These are phyloP conservation scores for Comarum palustre DNA, from an alignment of 306 rosid genomes.

Conservation along the genomic window DNA sequence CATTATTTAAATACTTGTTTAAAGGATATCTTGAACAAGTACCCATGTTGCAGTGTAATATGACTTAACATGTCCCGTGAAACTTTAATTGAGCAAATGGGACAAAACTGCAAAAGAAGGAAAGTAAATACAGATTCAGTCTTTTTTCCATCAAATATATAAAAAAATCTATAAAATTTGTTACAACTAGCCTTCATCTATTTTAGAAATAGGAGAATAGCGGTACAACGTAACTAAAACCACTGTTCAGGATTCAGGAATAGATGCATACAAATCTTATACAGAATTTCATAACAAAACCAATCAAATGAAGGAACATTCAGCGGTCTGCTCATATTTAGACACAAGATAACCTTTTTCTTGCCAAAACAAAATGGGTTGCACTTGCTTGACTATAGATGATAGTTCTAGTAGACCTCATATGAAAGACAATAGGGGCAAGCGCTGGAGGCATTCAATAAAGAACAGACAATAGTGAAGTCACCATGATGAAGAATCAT, in stretches of 20 bases:
- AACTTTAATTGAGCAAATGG: constrained; percentile 89
- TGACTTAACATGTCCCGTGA: constrained; percentile 84
- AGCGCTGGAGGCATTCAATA: not conserved
- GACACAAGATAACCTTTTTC: not conserved
- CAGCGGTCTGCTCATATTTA: not conserved
- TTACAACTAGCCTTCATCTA: not conserved
- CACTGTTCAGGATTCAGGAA: not conserved
- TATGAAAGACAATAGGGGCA: not conserved
- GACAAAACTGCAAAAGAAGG: constrained; percentile 67
- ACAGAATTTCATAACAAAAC: not conserved
- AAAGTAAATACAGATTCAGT: constrained; percentile 19
- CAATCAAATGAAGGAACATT: not conserved
- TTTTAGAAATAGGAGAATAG: not conserved
- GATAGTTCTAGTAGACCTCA: not conserved
- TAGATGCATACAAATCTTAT: not conserved
- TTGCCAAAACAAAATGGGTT: not conserved
- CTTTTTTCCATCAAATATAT: constrained; percentile 8
- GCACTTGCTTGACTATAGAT: not conserved
- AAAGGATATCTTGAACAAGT: constrained; percentile 95
- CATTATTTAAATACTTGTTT: not conserved
- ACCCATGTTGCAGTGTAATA: constrained; percentile 87
- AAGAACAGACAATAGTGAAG: not conserved
- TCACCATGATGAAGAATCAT: not conserved
- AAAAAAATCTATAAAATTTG: constrained; percentile 2
- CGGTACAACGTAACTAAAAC: constrained; percentile 4